Conservation (phyloP, 768 basidiomycete species). For the Galerina marginata region DNA sequence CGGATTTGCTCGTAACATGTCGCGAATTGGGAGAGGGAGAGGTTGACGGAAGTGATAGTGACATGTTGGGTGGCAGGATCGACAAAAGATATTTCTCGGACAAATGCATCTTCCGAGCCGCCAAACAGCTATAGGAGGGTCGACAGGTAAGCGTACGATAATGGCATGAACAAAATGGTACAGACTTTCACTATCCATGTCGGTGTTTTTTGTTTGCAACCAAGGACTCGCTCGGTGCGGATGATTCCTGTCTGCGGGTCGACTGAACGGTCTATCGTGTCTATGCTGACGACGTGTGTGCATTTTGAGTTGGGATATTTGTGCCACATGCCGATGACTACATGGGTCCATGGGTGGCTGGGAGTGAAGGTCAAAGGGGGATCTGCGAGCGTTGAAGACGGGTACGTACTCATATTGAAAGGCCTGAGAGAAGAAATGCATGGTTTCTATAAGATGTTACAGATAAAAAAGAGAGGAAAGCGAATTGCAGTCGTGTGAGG, state of each 20-base stretch:
- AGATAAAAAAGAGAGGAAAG: slow-evolving; percentile 24
- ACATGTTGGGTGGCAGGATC: slow-evolving; percentile 83
- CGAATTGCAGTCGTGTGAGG: slow-evolving; percentile 18
- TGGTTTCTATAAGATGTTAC: slow-evolving; percentile 41
- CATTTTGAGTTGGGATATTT: slow-evolving; percentile 97
- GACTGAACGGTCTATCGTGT: slow-evolving; percentile 84
- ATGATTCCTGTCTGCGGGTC: slow-evolving; percentile 87
- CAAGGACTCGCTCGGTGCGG: slow-evolving; percentile 87
- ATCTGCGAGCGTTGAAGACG: slow-evolving; percentile 11
- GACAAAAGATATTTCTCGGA: slow-evolving; percentile 92
- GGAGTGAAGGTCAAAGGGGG: slow-evolving; percentile 11
- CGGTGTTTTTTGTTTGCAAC: slow-evolving; percentile 92
- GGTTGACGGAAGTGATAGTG: slow-evolving; percentile 90
- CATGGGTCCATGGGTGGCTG: slow-evolving; percentile 91
- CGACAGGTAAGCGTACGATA: slow-evolving; percentile 3
- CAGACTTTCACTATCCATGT: slow-evolving; percentile 91
- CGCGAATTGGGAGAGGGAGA: slow-evolving; percentile 93
- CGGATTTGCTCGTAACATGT: slow-evolving; percentile 91
- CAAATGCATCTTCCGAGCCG: slow-evolving; percentile 92
- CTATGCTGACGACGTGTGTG: slow-evolving; percentile 85
- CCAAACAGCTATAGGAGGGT: slow-evolving; percentile 73
- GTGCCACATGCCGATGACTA: slow-evolving; percentile 91
- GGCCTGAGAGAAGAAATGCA: slow-evolving; percentile 89
- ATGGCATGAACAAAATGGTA: not conserved
- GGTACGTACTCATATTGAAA: slow-evolving; percentile 81